phyloP scores from a whole-genome alignment of 139 green algal genomes.

The Picocystis salinarum region DNA sequence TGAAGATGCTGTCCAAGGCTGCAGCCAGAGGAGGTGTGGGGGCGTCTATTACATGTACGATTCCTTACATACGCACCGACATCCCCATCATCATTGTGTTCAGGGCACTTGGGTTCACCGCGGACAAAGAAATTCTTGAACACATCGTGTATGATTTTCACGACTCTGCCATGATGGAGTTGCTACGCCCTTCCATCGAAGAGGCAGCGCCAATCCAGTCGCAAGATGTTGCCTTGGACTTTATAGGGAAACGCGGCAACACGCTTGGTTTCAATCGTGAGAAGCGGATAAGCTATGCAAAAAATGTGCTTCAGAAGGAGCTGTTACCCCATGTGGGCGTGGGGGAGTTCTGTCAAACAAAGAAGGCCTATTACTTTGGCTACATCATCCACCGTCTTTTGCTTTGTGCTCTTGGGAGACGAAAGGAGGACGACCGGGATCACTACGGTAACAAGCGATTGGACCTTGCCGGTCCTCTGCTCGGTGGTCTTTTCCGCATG shows the following conservation, averaged over 20 bases:
- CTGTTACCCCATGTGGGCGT: slow-evolving; percentile 34
- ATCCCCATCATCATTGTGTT: slow-evolving; percentile 37
- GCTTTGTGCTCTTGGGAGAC: slow-evolving; percentile 23
- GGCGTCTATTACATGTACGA: slow-evolving; percentile 16
- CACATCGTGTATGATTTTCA: slow-evolving; percentile 39
- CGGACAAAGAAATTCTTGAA: slow-evolving; percentile 40
- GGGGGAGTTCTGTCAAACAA: slow-evolving; percentile 40
- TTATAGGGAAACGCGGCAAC: slow-evolving; percentile 34
- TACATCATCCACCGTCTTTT: slow-evolving; percentile 40
- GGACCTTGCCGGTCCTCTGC: slow-evolving; percentile 33
- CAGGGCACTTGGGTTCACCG: slow-evolving; percentile 26
- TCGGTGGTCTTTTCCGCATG: slow-evolving; percentile 25
- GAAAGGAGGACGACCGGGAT: slow-evolving; percentile 76
- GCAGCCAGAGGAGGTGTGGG: slow-evolving; percentile 6
- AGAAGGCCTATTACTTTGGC: slow-evolving; percentile 59
- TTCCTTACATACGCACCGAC: slow-evolving; percentile 32
- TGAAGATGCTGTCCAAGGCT: slow-evolving; percentile 57
- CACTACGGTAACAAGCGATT: slow-evolving; percentile 98
- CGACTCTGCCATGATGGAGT: slow-evolving; percentile 84
- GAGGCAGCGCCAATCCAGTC: slow-evolving; percentile 80
- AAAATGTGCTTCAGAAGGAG: slow-evolving; percentile 35
- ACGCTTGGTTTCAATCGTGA: slow-evolving; percentile 51
- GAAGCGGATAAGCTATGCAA: slow-evolving; percentile 70
- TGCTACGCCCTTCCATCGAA: slow-evolving; percentile 77
- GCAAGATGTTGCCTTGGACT: slow-evolving; percentile 13